Base-by-base conservation (phyloP, 129 eudicot species). In the Heracleum sosnowskyi region DNA sequence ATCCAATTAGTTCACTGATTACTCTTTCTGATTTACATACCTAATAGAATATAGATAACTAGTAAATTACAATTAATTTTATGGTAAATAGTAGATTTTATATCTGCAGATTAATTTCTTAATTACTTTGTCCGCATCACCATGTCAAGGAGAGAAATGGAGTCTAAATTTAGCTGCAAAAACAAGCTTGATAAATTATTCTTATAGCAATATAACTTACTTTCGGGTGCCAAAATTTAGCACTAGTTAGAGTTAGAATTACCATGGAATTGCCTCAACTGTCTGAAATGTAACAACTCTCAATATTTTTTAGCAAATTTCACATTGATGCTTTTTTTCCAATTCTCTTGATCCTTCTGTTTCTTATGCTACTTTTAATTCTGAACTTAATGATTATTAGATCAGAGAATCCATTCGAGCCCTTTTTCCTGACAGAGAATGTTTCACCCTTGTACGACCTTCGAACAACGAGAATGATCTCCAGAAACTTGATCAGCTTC, bases 361-460 rank as follows among this genome's bases (percentile, higher is more conserved):
- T 0, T n/a, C 40, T 64, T 2, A 18, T n/a, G 49, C 49, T 60
- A n/a, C 70, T 41, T 81, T 77, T 76, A 79, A 36, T 68, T 72
- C 4, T 37, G 28, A 34, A 24, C 33, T 12, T 81, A 20, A 60
- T 87, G 57, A 45, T 78, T 77, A 41, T 39, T 76, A 96, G 99
- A 96, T 96, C 75, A 92, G 99, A 71, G 99, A 96, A 81, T 96
- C 99, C 53, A 92, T 96, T 79, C 90, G 96, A 77, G 97, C 99
- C 81, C 97, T 96, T 85, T 96, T 96, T 76, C 99, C 97, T 10
- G 97, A 96, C 84, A 88, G 99, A 89, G 97, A 96, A 55, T 96
- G 99, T 86, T 92, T 88, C 89, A 80, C 99, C 77, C 99, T 96
- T 83, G 99, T 96, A 41, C 86, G 99, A 77, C 99, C 99, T 79